Base-by-base conservation (phyloP, 108 stramenopile species). In the Fragilariopsis cylindrus region DNA sequence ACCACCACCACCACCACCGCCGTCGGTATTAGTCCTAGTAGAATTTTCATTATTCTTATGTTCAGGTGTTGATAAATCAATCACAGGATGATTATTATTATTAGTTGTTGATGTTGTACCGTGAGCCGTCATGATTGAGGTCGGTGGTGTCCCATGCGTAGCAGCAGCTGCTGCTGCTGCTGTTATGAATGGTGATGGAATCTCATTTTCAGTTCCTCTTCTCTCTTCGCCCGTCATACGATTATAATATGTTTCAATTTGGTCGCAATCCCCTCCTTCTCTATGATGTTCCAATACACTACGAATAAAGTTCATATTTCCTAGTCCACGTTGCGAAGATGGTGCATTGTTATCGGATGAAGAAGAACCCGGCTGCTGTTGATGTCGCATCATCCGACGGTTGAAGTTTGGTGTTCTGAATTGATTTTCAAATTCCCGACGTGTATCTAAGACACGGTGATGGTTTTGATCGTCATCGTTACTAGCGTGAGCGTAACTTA, bases 231-330 rank as follows among this genome's bases (percentile, higher is more conserved):
- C 30, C 11, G 43, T 44, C 42, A 63, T 13, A 15, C 62, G 45
- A 5, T 63, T 63, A 60, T 88, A 96, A 43, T 74, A 72, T 18
- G 73, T 57, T 65, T 96, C 95, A 57, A 96, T 84, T 49, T 90
- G 85, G 18, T 93, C 84, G 7, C 82, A 78, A 43, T 86, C 77
- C 3, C 95, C 95, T 42, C 95, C 95, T 16, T 85, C 72, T 12
- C 89, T 82, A 70, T 89, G 88, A 73, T 96, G 88, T 47, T 96
- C 90, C 19, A 96, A 65, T 40, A 96, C 90, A 76, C 90, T 91
- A 15, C 91, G 80, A 60, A 96, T 89, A 49, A 96, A 96, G 65
- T 90, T 80, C 89, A 91, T 90, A 60, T 84, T 88, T 3, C 95
- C 95, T 9, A 96, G 84, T 16, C 92, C 90, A 44, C 74, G 71